These are phyloP conservation scores for Aspergillus hortae DNA, from an alignment of 2,329 filamentous ascomycete species.

Conservation along the genomic window DNA sequence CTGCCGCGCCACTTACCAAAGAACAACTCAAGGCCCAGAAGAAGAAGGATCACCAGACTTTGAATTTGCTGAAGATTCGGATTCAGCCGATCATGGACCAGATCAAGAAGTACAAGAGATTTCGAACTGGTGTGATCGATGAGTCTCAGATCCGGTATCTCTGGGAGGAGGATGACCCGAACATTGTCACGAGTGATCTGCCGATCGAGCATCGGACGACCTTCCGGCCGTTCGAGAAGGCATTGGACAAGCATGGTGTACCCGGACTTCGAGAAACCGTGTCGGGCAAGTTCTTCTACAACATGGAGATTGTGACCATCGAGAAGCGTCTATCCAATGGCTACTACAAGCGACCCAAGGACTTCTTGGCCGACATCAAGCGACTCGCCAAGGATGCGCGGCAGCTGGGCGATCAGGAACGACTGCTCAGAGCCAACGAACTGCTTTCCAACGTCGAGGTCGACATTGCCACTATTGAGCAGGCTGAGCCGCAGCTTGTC, in stretches of 20 bases:
- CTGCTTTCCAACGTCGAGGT: slow-evolving; percentile 91
- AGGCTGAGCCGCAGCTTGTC: slow-evolving; percentile 59
- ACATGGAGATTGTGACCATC: slow-evolving; percentile 86
- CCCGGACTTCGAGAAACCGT: slow-evolving; percentile 71
- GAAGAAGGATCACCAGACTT: slow-evolving; percentile 74
- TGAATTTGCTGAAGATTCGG: slow-evolving; percentile 83
- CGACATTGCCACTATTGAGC: slow-evolving; percentile 75
- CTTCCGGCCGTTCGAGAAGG: slow-evolving; percentile 72
- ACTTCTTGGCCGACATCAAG: slow-evolving; percentile 86
- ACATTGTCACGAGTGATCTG: slow-evolving; percentile 58
- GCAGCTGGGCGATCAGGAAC: slow-evolving; percentile 75
- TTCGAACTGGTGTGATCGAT: slow-evolving; percentile 75
- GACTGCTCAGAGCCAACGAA: slow-evolving; percentile 84
- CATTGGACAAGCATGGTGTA: slow-evolving; percentile 73
- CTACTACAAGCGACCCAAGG: slow-evolving; percentile 85
- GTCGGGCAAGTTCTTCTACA: slow-evolving; percentile 87
- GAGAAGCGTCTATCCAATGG: slow-evolving; percentile 96
- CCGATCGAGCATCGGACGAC: slow-evolving; percentile 55
- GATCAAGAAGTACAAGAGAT: slow-evolving; percentile 89
- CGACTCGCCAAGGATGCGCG: slow-evolving; percentile 80
- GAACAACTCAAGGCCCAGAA: slow-evolving; percentile 77
- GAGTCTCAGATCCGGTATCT: slow-evolving; percentile 73
- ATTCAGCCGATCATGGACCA: slow-evolving; percentile 97
- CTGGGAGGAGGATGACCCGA: slow-evolving; percentile 77
- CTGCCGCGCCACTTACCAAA: slow-evolving; percentile 62